A percentile compares a stretch with the other conserved stretches of the same genome.
These are phyloP conservation scores for Eutrema yunnanense DNA, from an alignment of 345 rosid genomes.

Conservation along the genomic window DNA sequence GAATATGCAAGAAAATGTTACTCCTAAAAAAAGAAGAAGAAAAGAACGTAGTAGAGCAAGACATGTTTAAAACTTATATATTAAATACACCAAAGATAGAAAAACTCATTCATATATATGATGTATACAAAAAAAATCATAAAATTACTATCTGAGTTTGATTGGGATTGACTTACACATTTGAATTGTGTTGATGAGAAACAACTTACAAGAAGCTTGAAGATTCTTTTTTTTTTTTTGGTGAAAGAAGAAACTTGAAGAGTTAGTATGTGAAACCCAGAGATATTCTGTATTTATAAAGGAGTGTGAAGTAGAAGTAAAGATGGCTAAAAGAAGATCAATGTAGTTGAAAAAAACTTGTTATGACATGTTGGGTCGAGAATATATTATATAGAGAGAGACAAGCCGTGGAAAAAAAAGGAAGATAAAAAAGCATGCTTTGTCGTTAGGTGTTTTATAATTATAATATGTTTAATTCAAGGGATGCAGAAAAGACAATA, in stretches of 20 bases:
- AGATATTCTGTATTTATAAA: neutral
- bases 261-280: neutral
- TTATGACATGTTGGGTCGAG: constrained; percentile 3
- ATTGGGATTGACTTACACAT: constrained; percentile 8
- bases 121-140: neutral
- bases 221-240: neutral
- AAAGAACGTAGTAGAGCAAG: neutral
- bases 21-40: neutral
- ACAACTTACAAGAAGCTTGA: neutral
- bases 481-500: constrained; percentile 13
- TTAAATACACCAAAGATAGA: neutral
- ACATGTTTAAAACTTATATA: neutral
- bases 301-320: constrained; percentile 4
- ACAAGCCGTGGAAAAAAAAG: constrained; percentile 3
- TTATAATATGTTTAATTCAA: constrained; percentile 9
- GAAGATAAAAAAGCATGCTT: constrained; percentile 19
- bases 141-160: neutral
- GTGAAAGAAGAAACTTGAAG: neutral
- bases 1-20: no score
- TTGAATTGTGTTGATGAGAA: constrained; percentile 1
- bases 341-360: neutral
- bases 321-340: neutral
- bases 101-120: neutral
- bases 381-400: neutral
- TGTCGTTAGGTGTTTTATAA: constrained; percentile 11